phyloP scores from a whole-genome alignment of 306 rosid genomes.

The Vigna unguiculata region DNA sequence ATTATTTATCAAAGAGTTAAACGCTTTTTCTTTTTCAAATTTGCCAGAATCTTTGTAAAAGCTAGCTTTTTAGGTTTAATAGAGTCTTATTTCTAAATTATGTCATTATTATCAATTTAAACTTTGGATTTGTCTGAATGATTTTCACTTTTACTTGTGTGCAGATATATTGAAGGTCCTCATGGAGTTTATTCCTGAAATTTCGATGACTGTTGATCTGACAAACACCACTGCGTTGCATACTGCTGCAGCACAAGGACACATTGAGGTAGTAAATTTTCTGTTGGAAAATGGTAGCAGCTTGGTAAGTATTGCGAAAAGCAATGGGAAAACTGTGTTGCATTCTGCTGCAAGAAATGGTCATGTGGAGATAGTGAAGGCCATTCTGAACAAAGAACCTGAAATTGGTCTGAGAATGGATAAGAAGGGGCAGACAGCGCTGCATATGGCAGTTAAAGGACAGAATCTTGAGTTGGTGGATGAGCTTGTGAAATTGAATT shows the following conservation, averaged over 20 bases:
- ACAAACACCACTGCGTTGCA: constrained; percentile 83
- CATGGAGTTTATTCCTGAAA: constrained; percentile 68
- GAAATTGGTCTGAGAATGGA: constrained; percentile 63
- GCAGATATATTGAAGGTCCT: constrained; percentile 75
- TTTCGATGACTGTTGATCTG: constrained; percentile 76
- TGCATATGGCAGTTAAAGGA: constrained; percentile 89
- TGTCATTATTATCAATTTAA: constrained; percentile 18
- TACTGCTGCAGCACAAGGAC: constrained; percentile 84
- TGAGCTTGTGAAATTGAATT: constrained; percentile 59
- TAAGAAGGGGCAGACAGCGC: constrained; percentile 84
- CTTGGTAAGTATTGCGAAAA: constrained; percentile 64
- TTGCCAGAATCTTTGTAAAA: constrained; percentile 15
- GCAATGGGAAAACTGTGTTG: constrained; percentile 78
- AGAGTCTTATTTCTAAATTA: constrained; percentile 15
- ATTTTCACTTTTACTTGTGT: constrained; percentile 35
- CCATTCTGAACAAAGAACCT: constrained; percentile 66
- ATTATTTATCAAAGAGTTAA: constrained; percentile 8
- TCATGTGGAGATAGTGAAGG: constrained; percentile 62
- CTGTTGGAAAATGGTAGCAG: constrained; percentile 60
- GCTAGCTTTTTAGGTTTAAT: constrained; percentile 20
- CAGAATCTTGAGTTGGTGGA: constrained; percentile 65
- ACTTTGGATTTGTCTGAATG: constrained; percentile 35
- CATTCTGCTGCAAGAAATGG: constrained; percentile 89
- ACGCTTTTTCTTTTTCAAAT: constrained; percentile 6
- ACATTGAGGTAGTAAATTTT: constrained; percentile 60